phyloP scores from a whole-genome alignment of 257 asterid species.

The Penstemon eatonii region DNA sequence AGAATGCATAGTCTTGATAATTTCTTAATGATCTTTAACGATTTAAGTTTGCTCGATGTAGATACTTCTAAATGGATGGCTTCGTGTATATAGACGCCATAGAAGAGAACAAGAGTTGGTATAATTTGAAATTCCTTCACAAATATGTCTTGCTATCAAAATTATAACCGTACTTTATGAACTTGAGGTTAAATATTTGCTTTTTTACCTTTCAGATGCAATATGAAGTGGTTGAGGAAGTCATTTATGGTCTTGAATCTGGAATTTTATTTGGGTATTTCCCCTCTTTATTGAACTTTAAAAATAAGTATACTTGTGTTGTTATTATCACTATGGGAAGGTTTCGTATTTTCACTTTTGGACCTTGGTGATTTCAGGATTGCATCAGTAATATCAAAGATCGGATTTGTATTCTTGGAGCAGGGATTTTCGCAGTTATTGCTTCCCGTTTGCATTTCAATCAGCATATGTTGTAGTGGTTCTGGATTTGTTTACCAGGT shows the following conservation, averaged over 20 bases:
- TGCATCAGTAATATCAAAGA: constrained; percentile 88
- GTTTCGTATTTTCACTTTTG: neutral
- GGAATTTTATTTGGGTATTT: constrained; percentile 93
- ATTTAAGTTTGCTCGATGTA: constrained; percentile 34
- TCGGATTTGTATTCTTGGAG: constrained; percentile 92
- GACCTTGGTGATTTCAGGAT: constrained; percentile 51
- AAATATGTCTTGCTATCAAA: constrained; percentile 10
- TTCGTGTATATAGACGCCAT: constrained; percentile 80
- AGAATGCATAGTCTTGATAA: constrained; percentile 7
- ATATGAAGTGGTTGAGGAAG: constrained; percentile 94
- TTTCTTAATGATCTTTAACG: constrained; percentile 4
- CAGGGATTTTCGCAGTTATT: constrained; percentile 78
- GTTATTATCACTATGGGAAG: constrained; percentile 12
- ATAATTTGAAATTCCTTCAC: constrained; percentile 24
- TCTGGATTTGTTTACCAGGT: constrained; percentile 95
- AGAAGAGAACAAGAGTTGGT: constrained; percentile 98
- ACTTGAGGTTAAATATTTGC: constrained; percentile 23
- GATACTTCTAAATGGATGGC: constrained; percentile 96
- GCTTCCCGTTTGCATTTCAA: constrained; percentile 71
- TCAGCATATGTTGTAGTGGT: constrained; percentile 86
- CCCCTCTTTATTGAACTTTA: constrained; percentile 19
- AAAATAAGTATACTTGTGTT: constrained; percentile 6
- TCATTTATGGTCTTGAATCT: constrained; percentile 88
- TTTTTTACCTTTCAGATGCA: constrained; percentile 70
- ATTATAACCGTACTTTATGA: constrained; percentile 8